Evolutionary conservation across 768 basidiomycete species (phyloP).

Genomic region (Xerocomellus dryophilus): DNA sequence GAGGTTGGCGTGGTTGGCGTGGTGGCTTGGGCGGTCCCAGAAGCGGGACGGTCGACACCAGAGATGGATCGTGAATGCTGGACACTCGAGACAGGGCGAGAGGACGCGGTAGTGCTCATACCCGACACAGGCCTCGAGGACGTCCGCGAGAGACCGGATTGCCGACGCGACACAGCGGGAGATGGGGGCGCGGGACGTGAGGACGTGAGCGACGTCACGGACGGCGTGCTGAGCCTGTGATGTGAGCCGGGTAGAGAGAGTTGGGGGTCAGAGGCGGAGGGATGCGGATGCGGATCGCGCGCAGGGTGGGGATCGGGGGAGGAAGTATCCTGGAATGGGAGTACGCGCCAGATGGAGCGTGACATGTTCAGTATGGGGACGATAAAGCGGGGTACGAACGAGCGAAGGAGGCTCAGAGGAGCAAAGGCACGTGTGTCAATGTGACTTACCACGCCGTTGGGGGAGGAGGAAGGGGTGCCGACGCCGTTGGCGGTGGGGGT

Average conservation of each 20-base stretch:
- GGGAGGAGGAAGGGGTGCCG: background rate
- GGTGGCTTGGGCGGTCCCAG: background rate
- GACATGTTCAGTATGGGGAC: constrained; percentile 30
- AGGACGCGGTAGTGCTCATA: constrained; percentile 13
- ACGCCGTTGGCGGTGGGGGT: constrained; percentile 1
- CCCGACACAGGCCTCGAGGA: constrained; percentile 27
- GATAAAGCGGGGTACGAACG: constrained; percentile 27
- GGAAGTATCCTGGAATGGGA: constrained; percentile 33
- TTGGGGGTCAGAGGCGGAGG: background rate
- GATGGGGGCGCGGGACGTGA: constrained; percentile 62
- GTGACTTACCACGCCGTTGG: constrained; percentile 31
- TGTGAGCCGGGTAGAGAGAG: background rate
- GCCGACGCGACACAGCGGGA: constrained; percentile 47
- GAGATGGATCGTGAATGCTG: constrained; percentile 13
- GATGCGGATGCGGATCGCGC: constrained; percentile 28
- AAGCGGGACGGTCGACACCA: background rate
- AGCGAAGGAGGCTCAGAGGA: constrained; percentile 23
- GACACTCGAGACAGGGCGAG: constrained; percentile 17
- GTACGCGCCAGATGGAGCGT: constrained; percentile 26
- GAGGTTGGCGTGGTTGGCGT: background rate
- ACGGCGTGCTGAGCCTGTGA: constrained; percentile 25
- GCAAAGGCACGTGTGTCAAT: constrained; percentile 13
- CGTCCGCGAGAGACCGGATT: constrained; percentile 32
- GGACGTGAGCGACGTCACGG: constrained; percentile 37
- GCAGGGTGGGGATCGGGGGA: constrained; percentile 36